Base-by-base conservation (phyloP, 2,329 filamentous ascomycete species). In the Lachnellula arida region DNA sequence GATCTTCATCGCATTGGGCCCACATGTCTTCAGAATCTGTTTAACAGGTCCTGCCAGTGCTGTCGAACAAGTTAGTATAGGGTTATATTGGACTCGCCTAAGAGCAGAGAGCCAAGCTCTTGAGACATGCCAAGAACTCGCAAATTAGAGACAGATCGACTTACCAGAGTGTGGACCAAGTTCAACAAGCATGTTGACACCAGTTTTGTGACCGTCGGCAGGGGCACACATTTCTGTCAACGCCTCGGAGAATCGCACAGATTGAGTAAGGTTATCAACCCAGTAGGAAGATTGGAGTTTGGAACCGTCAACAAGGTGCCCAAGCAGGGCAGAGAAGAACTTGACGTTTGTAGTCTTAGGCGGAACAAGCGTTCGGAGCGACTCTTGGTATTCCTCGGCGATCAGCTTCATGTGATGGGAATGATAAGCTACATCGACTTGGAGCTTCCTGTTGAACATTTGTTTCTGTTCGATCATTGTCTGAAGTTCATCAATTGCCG, bases 171-270 rank as follows among this genome's bases (percentile, higher is more conserved):
- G 72, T 1, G 73, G 71, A 0, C 73, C 71, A 37, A 71, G 54
- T 53, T 72, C 68, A 50, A 63, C 56, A 43, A 66, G 52, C 55
- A 64, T 59, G 35, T 61, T 63, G 4, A 64, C 61, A 5, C 56
- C 57, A 40, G 55, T 63, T 42, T 60, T 61, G 46, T 60, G 17
- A n/a, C 34, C 51, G 17, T 61, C 59, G 17, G 48, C 43, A 17
- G 60, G 53, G 25, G 43, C 51, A 44, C 61, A 64, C 63, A 66
- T 65, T 4, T 37, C 56, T 15, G 46, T 56, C 25, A 80, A 55
- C 1, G 76, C 77, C 9, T 68, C 63, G 5, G 71, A 64, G 56
- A 77, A 80, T 7, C 72, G 69, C 11, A 80, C 78, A 1, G 72
- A 70, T 1, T 71, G 72, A 1, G 73, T 68, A 59, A 80, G 63